These are phyloP conservation scores for Salvia rosmarinus DNA, from an alignment of 257 asterid species.

Conservation along the genomic window DNA sequence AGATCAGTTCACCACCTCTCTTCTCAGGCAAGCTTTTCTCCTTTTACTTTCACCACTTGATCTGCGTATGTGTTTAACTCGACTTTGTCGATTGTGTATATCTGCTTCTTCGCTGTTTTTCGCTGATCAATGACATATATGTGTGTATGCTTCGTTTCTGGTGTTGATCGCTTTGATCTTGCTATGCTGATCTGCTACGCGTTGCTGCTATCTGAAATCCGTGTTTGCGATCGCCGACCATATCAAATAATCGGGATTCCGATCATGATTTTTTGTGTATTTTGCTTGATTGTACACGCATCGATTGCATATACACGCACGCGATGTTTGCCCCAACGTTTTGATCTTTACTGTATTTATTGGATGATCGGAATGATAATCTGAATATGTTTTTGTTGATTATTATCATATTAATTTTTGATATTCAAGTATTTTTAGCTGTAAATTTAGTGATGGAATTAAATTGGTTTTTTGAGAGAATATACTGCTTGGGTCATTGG, in stretches of 20 bases:
- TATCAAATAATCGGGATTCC: constrained; percentile 6
- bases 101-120: background rate
- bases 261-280: background rate
- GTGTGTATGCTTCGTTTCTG: constrained; percentile 4
- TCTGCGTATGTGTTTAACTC: constrained; percentile 20
- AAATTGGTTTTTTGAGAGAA: constrained; percentile 1
- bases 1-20: constrained; percentile 26
- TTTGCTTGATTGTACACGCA: constrained; percentile 4
- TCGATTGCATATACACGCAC: background rate
- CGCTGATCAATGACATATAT: background rate
- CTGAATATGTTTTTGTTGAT: background rate
- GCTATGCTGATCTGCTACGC: constrained; percentile 27
- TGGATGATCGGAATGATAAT: too few relatives aligned
- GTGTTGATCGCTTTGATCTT: constrained; percentile 29
- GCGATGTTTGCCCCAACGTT: background rate
- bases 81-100: background rate
- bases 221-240: constrained; percentile 23
- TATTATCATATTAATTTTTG: background rate
- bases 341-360: background rate
- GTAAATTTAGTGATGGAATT: background rate
- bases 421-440: background rate
- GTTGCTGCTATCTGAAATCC: constrained; percentile 10
- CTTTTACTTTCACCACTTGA: constrained; percentile 7
- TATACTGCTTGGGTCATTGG: constrained; percentile 34
- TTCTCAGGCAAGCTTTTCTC: constrained; percentile 33